Evolutionary conservation across 768 basidiomycete species (phyloP).

Genomic region (Russula vinacea): DNA sequence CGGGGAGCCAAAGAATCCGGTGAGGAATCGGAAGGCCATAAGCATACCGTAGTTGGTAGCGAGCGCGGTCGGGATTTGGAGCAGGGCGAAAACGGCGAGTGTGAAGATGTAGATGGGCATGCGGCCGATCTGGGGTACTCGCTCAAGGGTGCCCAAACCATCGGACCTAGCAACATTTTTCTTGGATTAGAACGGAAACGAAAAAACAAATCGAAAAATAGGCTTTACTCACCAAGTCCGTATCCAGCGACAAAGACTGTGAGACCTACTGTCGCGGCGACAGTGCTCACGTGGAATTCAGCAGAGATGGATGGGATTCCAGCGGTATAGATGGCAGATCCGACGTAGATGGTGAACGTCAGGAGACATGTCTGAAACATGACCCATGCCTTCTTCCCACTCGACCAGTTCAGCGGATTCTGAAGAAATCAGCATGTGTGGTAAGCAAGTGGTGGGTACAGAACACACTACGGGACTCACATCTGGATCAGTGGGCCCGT

Average conservation of each 20-base stretch:
- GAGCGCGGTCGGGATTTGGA: slow-evolving; percentile 39
- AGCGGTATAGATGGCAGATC: slow-evolving; percentile 38
- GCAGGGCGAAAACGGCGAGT: slow-evolving; percentile 36
- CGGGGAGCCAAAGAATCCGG: slow-evolving; percentile 38
- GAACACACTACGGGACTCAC: slow-evolving; percentile 6
- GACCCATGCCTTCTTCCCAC: slow-evolving; percentile 35
- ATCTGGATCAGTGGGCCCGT: slow-evolving; percentile 31
- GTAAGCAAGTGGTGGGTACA: background rate
- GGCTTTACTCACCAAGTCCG: slow-evolving; percentile 29
- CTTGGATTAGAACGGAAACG: background rate
- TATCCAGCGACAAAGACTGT: slow-evolving; percentile 35
- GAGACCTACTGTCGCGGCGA: slow-evolving; percentile 36
- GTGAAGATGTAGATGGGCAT: slow-evolving; percentile 38
- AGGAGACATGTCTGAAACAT: slow-evolving; percentile 38
- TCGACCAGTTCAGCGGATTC: slow-evolving; percentile 35
- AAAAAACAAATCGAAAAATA: background rate
- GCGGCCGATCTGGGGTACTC: slow-evolving; percentile 38
- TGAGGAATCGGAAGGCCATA: slow-evolving; percentile 38
- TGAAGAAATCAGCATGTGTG: background rate
- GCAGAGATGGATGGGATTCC: slow-evolving; percentile 34
- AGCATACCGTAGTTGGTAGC: slow-evolving; percentile 36
- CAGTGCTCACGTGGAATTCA: slow-evolving; percentile 35
- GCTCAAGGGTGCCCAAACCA: slow-evolving; percentile 37
- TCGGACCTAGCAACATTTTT: slow-evolving; percentile 31
- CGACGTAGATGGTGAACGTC: slow-evolving; percentile 39